Percentiles rank a stretch among this genome's conserved stretches.
phyloP scores from a whole-genome alignment of 805 yeast species.

The Henningerozyma blattae region DNA sequence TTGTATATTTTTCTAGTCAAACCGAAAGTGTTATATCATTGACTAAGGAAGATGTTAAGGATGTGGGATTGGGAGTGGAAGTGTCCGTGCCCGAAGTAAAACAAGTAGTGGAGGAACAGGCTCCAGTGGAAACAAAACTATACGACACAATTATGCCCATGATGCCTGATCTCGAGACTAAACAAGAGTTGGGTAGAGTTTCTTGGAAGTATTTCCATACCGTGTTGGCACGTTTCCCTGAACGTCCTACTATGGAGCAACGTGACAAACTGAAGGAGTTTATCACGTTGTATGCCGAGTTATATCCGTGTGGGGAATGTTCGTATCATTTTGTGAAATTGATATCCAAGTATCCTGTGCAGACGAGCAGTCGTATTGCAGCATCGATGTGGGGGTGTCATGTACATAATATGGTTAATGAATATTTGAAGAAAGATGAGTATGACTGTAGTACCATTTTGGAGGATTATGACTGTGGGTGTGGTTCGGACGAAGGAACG shows the following conservation, averaged over 20 bases:
- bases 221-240: slow-evolving; percentile 85
- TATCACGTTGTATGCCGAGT: slow-evolving; percentile 70
- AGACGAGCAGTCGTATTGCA: slow-evolving; percentile 54
- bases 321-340: slow-evolving; percentile 79
- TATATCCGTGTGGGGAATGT: slow-evolving; percentile 96
- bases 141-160: slow-evolving; percentile 77
- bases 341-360: slow-evolving; percentile 71
- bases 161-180: slow-evolving; percentile 63
- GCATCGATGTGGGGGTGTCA: slow-evolving; percentile 97
- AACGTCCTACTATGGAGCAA: slow-evolving; percentile 55
- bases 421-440: slow-evolving; percentile 47
- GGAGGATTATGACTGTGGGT: slow-evolving; percentile 93
- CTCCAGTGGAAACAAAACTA: background rate
- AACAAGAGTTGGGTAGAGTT: slow-evolving; percentile 78
- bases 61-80: background rate
- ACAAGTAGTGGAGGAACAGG: no score
- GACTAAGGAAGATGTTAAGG: background rate
- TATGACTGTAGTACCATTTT: slow-evolving; percentile 80
- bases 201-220: slow-evolving; percentile 93
- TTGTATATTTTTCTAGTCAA: no score
- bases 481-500: slow-evolving; percentile 56
- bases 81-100: no score
- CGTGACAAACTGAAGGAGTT: slow-evolving; percentile 49
- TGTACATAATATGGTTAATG: slow-evolving; percentile 79
- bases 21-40: no score